phyloP scores from a whole-genome alignment of 495 filamentous ascomycete genomes.

The Endocarpon pusillum region DNA sequence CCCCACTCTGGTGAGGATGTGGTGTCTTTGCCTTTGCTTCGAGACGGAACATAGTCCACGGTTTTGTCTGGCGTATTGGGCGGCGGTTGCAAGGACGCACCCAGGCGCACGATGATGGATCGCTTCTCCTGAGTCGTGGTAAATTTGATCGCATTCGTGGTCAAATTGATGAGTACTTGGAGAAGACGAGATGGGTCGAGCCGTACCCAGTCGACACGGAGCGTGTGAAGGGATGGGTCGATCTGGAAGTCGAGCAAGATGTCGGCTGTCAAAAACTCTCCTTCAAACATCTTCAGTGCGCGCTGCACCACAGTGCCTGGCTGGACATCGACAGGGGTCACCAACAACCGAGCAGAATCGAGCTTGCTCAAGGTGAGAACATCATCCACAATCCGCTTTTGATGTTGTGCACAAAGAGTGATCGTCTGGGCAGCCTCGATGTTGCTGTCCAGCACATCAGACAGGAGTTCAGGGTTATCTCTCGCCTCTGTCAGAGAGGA shows the following conservation, averaged over 20 bases:
- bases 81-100: constrained; percentile 40
- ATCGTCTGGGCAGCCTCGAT: constrained; percentile 64
- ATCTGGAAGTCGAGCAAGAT: constrained; percentile 47
- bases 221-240: constrained; percentile 34
- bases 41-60: constrained; percentile 37
- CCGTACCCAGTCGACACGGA: constrained; percentile 46
- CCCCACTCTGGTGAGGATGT: constrained; percentile 48
- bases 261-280: constrained; percentile 47
- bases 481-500: constrained; percentile 30
- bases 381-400: constrained; percentile 67
- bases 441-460: constrained; percentile 34
- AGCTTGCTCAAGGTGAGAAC: constrained; percentile 67
- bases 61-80: constrained; percentile 23
- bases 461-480: constrained; percentile 7
- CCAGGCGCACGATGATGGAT: constrained; percentile 51
- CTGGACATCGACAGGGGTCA: constrained; percentile 49
- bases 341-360: constrained; percentile 54
- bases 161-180: constrained; percentile 59
- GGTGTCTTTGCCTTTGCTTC: constrained; percentile 31
- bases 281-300: constrained; percentile 55
- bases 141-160: constrained; percentile 68
- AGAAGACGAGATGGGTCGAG: constrained; percentile 54
- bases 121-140: constrained; percentile 36
- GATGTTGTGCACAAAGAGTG: constrained; percentile 54
- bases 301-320: constrained; percentile 49